These are phyloP conservation scores for Mucor piriformis DNA, from an alignment of 371 early-diverging fungal species.

Conservation along the genomic window DNA sequence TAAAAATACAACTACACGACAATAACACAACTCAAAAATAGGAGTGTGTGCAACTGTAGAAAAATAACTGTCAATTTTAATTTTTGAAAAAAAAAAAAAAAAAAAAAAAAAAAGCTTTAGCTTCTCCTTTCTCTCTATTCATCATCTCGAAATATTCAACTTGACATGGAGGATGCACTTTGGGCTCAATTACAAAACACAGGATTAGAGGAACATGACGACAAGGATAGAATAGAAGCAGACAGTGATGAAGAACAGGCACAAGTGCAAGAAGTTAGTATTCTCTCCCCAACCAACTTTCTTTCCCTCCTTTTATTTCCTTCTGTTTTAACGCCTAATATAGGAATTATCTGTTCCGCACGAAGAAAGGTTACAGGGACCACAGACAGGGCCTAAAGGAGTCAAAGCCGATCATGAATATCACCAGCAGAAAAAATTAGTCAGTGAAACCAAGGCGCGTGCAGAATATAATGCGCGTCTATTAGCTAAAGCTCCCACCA, in stretches of 20 bases:
- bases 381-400: conserved; percentile 64
- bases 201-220: conserved; percentile 23
- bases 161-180: conserved; percentile 42
- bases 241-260: conserved; percentile 27
- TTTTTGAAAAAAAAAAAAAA: no score
- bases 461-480: conserved; percentile 45
- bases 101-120: no score
- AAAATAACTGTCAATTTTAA: conserved; percentile 2
- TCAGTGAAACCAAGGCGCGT: conserved; percentile 23
- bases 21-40: neutral
- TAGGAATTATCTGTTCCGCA: conserved; percentile 8
- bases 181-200: conserved; percentile 36
- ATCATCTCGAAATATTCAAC: conserved; percentile 5
- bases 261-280: conserved; percentile 6
- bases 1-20: neutral
- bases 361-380: conserved; percentile 28
- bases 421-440: conserved; percentile 36
- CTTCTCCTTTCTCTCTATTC: neutral
- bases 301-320: neutral
- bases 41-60: neutral
- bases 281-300: neutral
- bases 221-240: conserved; percentile 18
- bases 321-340: conserved; percentile 1
- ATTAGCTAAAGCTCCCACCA: conserved; percentile 46
- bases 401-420: conserved; percentile 57